Conservation (phyloP, 495 filamentous ascomycete species). For the Lasiosphaeriaceae sp. region DNA sequence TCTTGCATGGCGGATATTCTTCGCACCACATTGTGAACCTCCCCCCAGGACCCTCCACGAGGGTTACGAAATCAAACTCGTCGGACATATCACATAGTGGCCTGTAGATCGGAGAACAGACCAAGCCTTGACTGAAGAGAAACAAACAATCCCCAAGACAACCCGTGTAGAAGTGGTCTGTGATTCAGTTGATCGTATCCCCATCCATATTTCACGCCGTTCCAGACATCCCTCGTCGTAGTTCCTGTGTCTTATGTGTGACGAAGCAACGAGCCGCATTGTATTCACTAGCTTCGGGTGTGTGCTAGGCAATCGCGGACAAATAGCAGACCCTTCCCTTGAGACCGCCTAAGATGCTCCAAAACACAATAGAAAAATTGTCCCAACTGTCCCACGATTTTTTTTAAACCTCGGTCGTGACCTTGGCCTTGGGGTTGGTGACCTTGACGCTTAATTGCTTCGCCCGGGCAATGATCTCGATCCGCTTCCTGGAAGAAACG, state of each 20-base stretch:
- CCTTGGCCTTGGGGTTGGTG: constrained; percentile 97
- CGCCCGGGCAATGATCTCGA: constrained; percentile 92
- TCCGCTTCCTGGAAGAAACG: constrained; percentile 96
- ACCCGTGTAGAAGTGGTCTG: too few relatives aligned
- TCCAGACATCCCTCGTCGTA: not conserved
- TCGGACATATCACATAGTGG: too few relatives aligned
- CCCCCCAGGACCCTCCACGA: too few relatives aligned
- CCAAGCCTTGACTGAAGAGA: too few relatives aligned
- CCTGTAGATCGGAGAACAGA: too few relatives aligned
- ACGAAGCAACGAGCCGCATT: constrained; percentile 10
- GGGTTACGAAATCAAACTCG: too few relatives aligned
- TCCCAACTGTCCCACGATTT: not conserved
- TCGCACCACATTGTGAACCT: too few relatives aligned
- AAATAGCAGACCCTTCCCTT: constrained; percentile 14
- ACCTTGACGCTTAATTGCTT: constrained; percentile 99
- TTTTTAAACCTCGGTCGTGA: constrained; percentile 89
- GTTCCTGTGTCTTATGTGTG: not conserved
- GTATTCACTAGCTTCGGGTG: constrained; percentile 11
- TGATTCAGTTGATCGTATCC: not conserved
- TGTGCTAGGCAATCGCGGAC: constrained; percentile 9
- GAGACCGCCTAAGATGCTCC: constrained; percentile 9
- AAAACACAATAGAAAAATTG: constrained; percentile 11
- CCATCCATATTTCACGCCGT: not conserved
- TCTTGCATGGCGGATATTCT: too few relatives aligned
- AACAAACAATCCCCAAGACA: too few relatives aligned